Conservation (phyloP, 169 alveolate genomes). For the Theileria sp. region DNA sequence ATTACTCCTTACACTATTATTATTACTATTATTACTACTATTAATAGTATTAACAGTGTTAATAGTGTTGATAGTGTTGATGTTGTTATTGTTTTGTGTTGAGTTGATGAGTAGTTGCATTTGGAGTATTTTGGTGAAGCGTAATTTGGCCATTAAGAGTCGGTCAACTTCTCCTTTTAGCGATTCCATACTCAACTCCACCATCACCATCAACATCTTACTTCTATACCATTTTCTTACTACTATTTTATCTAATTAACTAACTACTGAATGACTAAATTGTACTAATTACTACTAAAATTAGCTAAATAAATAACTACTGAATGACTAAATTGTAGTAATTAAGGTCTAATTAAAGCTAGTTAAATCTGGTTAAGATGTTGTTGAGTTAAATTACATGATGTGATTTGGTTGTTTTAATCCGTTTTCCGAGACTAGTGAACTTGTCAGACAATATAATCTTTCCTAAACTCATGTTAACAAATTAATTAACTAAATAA, state of each 20-base stretch:
- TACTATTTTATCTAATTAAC: background rate
- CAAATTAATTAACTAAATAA: too few species aligned
- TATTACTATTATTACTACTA: too few species aligned
- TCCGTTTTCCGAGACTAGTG: slow-evolving; percentile 57
- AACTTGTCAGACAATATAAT: slow-evolving; percentile 46
- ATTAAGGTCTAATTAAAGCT: too few species aligned
- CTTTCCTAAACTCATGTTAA: slow-evolving; percentile 19
- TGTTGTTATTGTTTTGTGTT: background rate
- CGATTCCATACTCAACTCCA: slow-evolving; percentile 55
- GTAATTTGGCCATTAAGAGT: slow-evolving; percentile 48
- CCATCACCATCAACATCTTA: slow-evolving; percentile 35
- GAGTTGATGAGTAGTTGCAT: slow-evolving; percentile 22
- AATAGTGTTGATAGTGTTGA: background rate
- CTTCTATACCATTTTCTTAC: slow-evolving; percentile 5
- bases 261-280: too few species aligned
- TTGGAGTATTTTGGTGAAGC: slow-evolving; percentile 58
- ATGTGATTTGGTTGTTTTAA: slow-evolving; percentile 42
- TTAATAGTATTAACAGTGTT: background rate
- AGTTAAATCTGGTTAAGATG: too few species aligned
- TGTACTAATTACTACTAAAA: too few species aligned
- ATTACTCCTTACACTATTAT: background rate
- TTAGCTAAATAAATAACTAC: too few species aligned
- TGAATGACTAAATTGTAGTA: too few species aligned
- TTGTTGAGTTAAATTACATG: background rate
- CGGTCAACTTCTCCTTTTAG: slow-evolving; percentile 50